phyloP scores from a whole-genome alignment of 176 grass and related monocot species.

The Urochloa ruziziensis region DNA sequence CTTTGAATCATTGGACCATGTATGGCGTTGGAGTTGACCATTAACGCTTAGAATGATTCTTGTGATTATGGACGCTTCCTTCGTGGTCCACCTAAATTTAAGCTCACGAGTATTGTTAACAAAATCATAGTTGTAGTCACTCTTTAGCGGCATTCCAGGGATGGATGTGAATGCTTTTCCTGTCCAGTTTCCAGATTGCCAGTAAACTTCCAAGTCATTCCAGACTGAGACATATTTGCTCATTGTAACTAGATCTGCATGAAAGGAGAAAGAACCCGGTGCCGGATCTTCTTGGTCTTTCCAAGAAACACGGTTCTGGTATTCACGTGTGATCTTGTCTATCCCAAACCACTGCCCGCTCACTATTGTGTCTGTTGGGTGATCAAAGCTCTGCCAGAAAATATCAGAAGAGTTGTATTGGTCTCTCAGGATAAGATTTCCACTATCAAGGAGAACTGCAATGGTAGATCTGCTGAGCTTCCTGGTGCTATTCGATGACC shows the following conservation, averaged over 20 bases:
- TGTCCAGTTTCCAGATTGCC: slow-evolving; percentile 37
- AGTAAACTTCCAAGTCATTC: slow-evolving; percentile 31
- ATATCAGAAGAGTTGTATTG: too few relatives aligned
- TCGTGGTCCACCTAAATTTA: slow-evolving; percentile 12
- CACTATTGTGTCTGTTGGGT: too few relatives aligned
- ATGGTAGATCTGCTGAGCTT: too few relatives aligned
- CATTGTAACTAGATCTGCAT: slow-evolving; percentile 20
- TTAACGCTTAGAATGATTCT: slow-evolving; percentile 22
- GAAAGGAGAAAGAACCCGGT: slow-evolving; percentile 18
- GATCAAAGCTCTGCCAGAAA: too few relatives aligned
- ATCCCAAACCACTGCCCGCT: too few relatives aligned
- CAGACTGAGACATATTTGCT: slow-evolving; percentile 27
- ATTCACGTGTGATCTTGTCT: slow-evolving; percentile 24
- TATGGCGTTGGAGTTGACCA: neutral
- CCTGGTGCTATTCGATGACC: too few relatives aligned
- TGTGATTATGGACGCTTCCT: slow-evolving; percentile 31
- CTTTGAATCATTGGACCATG: slow-evolving; percentile 20
- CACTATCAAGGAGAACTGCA: too few relatives aligned
- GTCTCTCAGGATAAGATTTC: too few relatives aligned
- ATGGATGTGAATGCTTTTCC: slow-evolving; percentile 32
- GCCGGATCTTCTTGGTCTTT: slow-evolving; percentile 28
- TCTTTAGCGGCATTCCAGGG: slow-evolving; percentile 19
- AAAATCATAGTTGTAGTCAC: slow-evolving; percentile 22
- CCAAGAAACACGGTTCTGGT: slow-evolving; percentile 29
- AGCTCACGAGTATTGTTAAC: slow-evolving; percentile 3